These are phyloP conservation scores for Centaurea solstitialis DNA, from an alignment of 129 eudicot species.

Conservation along the genomic window DNA sequence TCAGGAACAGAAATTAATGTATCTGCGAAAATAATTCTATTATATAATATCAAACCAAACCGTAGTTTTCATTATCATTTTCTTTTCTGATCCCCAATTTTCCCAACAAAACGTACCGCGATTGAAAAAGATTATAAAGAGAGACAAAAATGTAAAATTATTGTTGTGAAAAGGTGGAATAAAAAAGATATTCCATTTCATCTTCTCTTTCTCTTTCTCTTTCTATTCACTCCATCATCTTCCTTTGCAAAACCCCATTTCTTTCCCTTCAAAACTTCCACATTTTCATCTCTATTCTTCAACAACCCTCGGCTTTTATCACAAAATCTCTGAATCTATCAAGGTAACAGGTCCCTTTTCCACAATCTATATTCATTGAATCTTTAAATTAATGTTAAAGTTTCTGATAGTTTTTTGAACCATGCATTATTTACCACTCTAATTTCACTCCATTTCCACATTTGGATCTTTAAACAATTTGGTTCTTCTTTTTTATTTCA, in stretches of 20 bases:
- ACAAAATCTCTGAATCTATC: not conserved
- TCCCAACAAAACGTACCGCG: no score
- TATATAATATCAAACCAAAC: no score
- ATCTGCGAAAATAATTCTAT: no score
- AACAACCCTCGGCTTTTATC: not conserved
- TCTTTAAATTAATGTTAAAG: not conserved
- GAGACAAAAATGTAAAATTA: not conserved
- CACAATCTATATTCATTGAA: not conserved
- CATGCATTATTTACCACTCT: not conserved
- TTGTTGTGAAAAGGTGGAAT: not conserved
- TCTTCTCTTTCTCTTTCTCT: not conserved
- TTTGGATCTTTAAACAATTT: not conserved
- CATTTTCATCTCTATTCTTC: not conserved
- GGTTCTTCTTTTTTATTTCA: conserved; percentile 1
- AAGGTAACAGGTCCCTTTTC: not conserved
- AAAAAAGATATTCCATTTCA: not conserved
- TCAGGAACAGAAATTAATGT: no score
- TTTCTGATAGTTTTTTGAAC: not conserved
- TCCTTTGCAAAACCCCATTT: not conserved
- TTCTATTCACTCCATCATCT: not conserved
- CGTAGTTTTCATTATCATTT: no score
- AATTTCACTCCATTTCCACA: not conserved
- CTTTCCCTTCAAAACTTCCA: not conserved
- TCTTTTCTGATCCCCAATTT: no score
- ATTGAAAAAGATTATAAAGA: not conserved